Percentiles rank a stretch among this genome's conserved stretches.
phyloP scores from a whole-genome alignment of 129 eudicot genomes.

The Lactuca saligna region DNA sequence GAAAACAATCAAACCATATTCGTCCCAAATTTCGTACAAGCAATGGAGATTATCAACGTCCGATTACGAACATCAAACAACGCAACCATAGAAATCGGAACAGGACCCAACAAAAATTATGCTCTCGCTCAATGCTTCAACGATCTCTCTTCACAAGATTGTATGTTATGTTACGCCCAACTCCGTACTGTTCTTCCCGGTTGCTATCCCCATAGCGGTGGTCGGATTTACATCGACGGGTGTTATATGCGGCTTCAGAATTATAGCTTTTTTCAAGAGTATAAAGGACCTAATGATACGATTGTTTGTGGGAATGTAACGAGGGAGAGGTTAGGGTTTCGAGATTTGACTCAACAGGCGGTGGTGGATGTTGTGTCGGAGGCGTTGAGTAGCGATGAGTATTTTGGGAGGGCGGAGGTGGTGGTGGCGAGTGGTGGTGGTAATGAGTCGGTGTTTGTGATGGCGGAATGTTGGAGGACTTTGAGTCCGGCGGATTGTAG shows the following conservation, averaged over 20 bases:
- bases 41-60: conserved; percentile 49
- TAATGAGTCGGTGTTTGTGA: conserved; percentile 50
- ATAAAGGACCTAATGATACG: conserved; percentile 37
- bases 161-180: conserved; percentile 58
- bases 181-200: conserved; percentile 59
- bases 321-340: conserved; percentile 32
- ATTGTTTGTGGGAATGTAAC: conserved; percentile 57
- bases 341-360: conserved; percentile 40
- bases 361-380: conserved; percentile 35
- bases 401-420: conserved; percentile 40
- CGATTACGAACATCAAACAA: conserved; percentile 43
- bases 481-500: conserved; percentile 50
- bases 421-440: conserved; percentile 23
- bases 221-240: conserved; percentile 60
- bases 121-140: conserved; percentile 68
- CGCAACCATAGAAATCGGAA: conserved; percentile 42
- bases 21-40: conserved; percentile 46
- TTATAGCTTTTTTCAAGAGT: conserved; percentile 50
- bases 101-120: conserved; percentile 40
- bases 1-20: conserved; percentile 36
- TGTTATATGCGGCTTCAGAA: conserved; percentile 62
- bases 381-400: conserved; percentile 39
- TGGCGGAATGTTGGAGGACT: conserved; percentile 81
- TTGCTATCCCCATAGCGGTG: conserved; percentile 59
- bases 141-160: conserved; percentile 64